Evolutionary conservation across 306 rosid genomes (phyloP), one percentile per base, ranked within the genome.

Genomic region (Ceratonia siliqua): DNA sequence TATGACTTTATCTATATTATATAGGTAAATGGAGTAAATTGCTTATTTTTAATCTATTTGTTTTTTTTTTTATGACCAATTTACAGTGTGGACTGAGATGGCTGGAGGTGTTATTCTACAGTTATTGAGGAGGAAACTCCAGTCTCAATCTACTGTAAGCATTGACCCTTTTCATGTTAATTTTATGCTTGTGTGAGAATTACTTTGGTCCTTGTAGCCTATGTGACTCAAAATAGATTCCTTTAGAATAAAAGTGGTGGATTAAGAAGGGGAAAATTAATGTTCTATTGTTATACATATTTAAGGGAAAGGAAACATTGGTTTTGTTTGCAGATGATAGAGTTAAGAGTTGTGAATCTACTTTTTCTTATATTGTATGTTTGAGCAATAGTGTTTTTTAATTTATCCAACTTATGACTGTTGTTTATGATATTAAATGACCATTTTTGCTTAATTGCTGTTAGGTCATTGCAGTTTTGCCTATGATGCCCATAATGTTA

Each of bases 101-200:
- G 97, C 96, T 87, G 92, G 97, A 84, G 89, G 90, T 85, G 86
- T 85, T 72, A 76, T 93, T 81, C 88, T 74, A 74, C 92, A 85
- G 72, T 76, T 90, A 55, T 79, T 93, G 81, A 87, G 90, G 83
- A 87, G 93, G 82, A 90, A 89, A 75, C 84, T 93, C 83, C 82
- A 63, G 43, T 85, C 89, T 70, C 90, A 78, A 35, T 75, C 83
- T 66, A 67, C 81, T 46, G 98, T 93, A 84, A 85, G 90, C 73
- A 59, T 46, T 77, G 15, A 52, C 46, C 1, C 21, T 27, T 25
- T 48, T 61, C 64, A 33, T 72, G 49, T 24, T 62, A 38, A 3
- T 70, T 80, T 64, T 59, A 30, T 46, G 36, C 55, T 72, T 45
- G 39, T 8, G 5, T 11, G 22, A 17, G 11, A 36, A 30, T 68